Percentiles rank a stretch among this genome's conserved stretches.
These are phyloP conservation scores for Inga laurina DNA, from an alignment of 306 rosid species.

Conservation along the genomic window DNA sequence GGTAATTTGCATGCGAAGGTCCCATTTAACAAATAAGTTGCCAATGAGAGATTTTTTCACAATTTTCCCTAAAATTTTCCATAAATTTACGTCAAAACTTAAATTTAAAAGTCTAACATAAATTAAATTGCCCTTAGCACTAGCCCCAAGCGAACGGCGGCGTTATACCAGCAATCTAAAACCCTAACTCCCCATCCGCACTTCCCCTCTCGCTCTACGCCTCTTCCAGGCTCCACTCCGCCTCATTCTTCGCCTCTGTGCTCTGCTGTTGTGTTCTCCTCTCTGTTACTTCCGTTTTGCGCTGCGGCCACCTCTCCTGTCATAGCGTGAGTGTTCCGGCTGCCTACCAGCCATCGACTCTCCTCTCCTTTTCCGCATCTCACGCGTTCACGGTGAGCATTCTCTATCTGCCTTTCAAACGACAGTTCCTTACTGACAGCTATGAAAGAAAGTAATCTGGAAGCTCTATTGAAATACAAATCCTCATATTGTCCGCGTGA, in stretches of 20 bases:
- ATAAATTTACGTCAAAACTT: no score
- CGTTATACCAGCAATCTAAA: background rate
- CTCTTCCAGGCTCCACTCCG: background rate
- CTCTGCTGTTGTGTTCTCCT: background rate
- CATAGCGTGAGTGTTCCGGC: background rate
- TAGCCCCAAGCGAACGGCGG: background rate
- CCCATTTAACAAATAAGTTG: no score
- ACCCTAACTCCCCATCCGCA: background rate
- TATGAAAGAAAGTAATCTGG: background rate
- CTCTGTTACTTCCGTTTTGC: background rate
- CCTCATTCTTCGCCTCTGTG: background rate
- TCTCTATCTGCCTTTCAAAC: background rate
- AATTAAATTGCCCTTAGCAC: no score
- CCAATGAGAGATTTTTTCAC: no score
- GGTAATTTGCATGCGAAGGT: no score
- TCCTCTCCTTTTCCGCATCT: background rate
- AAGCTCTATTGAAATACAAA: background rate
- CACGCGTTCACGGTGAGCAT: background rate
- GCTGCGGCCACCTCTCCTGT: background rate
- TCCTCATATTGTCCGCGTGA: background rate
- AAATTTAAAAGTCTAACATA: no score
- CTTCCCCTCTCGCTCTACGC: background rate
- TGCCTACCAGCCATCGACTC: background rate
- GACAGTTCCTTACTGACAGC: background rate
- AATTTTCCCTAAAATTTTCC: no score